A percentile compares a stretch with the other conserved stretches of the same genome.
Evolutionary conservation across 495 filamentous ascomycete genomes (phyloP).

Genomic region (Aspergillus kassunensis): DNA sequence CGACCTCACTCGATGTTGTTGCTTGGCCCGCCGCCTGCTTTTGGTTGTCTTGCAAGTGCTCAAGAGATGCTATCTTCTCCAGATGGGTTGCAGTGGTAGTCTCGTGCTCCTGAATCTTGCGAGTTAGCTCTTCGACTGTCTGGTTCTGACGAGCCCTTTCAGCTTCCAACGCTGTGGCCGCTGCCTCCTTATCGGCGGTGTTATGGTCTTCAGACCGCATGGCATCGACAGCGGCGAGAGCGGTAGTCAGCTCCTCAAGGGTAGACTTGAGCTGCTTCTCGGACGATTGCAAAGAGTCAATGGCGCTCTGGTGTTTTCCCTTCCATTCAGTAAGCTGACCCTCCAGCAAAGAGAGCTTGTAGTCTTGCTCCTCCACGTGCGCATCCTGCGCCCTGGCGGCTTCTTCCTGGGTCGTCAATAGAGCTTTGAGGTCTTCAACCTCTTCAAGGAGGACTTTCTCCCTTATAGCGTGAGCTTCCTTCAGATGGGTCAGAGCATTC

Average conservation of each 20-base stretch:
- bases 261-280: constrained; percentile 70
- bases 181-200: constrained; percentile 43
- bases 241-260: constrained; percentile 64
- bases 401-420: constrained; percentile 47
- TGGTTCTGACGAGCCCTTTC: constrained; percentile 60
- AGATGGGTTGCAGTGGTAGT: constrained; percentile 59
- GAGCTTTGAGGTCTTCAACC: constrained; percentile 60
- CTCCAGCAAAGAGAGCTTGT: constrained; percentile 69
- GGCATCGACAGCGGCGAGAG: constrained; percentile 42
- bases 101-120: constrained; percentile 77
- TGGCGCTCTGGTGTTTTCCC: constrained; percentile 62
- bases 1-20: constrained; percentile 38
- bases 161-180: constrained; percentile 43
- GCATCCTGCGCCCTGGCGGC: constrained; percentile 42
- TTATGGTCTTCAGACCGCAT: constrained; percentile 41
- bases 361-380: constrained; percentile 48
- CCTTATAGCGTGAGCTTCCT: constrained; percentile 63
- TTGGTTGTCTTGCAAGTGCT: constrained; percentile 59
- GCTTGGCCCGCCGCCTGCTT: constrained; percentile 49
- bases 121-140: constrained; percentile 61
- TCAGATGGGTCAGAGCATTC: constrained; percentile 68
- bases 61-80: constrained; percentile 60
- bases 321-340: constrained; percentile 72
- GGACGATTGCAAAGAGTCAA: constrained; percentile 67
- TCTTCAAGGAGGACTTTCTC: constrained; percentile 71